A percentile compares a stretch with the other conserved stretches of the same genome.
Conservation (phyloP, 345 rosid genomes). For the Luvunga scandens region DNA sequence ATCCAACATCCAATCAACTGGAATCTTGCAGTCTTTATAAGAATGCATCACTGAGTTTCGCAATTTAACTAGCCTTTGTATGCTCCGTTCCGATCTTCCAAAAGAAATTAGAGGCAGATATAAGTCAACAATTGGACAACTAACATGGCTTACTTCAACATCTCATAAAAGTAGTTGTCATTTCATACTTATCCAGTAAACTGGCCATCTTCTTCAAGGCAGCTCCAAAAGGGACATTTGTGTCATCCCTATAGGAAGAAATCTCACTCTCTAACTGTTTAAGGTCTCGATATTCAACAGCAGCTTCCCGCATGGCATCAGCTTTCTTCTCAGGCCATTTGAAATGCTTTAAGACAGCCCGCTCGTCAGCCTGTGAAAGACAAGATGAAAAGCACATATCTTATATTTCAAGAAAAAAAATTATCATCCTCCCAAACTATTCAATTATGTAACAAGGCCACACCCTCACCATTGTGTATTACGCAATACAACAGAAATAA, state of each 20-base stretch:
- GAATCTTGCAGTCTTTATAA: conserved; percentile 67
- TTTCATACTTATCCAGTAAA: conserved; percentile 66
- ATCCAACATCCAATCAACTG: conserved; percentile 89
- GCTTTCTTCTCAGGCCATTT: conserved; percentile 95
- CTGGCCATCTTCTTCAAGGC: conserved; percentile 80
- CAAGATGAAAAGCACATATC: background rate
- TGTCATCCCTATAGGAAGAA: conserved; percentile 53
- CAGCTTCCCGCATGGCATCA: conserved; percentile 84
- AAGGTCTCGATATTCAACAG: conserved; percentile 77
- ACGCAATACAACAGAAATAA: background rate
- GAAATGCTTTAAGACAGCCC: conserved; percentile 90
- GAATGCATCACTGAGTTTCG: conserved; percentile 52
- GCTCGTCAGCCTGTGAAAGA: conserved; percentile 70
- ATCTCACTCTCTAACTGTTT: conserved; percentile 66
- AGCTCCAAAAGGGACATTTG: conserved; percentile 45
- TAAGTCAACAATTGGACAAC: conserved; percentile 7
- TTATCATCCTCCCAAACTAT: background rate
- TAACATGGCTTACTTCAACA: background rate
- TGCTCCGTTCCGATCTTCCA: conserved; percentile 70
- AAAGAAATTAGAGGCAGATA: conserved; percentile 6
- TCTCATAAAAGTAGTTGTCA: background rate
- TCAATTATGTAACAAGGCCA: background rate
- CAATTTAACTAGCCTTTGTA: conserved; percentile 55
- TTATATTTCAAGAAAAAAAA: background rate
- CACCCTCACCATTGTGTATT: background rate